Evolutionary conservation across 192 early-diverging fungal species (phyloP), one percentile per base, ranked within the genome.

Genomic region (Backusella australiensis): DNA sequence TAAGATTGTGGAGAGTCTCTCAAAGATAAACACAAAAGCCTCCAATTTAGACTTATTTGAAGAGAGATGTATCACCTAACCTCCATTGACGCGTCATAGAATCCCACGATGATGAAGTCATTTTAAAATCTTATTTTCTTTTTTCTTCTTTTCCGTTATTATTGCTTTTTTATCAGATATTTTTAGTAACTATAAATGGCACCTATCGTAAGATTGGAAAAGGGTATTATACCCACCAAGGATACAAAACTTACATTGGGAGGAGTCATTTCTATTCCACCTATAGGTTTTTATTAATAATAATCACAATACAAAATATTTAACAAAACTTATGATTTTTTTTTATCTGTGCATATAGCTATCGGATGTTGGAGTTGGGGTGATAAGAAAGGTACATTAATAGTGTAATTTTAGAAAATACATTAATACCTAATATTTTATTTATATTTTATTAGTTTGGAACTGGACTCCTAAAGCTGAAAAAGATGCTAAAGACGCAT

Each of bases 281-380:
- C 83, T 1, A 81, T 85, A 56, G 80, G 77, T 49, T 71, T n/a
- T 76, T 67, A 38, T 39, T 42, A 63, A 23, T 63, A 63, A 23
- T 63, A 63, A 63, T 63, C 19, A 56, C 21, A 56, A 23, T n/a
- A 56, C 21, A 56, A 56, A n/a, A 11, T 23, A 26, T 56, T 1
- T 56, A 56, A 56, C n/a, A 56, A 56, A 56, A 56, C 53, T 56
- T 9, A 2, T 56, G 53, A 56, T 56, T 56, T 23, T 56, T 23
- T 56, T 56, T 44, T 44, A 14, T 44, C 14, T 17, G 15, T 14
- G 5, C 46, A 56, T 41, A 39, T 23, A 77, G 78, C 85, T 36
- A 82, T 86, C 29, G 85, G 85, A 32, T 79, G 78, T 15, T 86
- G 85, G 85, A 72, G 80, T 35, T 86, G 78, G 78, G 85, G 85